Evolutionary conservation across 2,329 filamentous ascomycete species (phyloP).

Genomic region (Epichloe coenophiala): DNA sequence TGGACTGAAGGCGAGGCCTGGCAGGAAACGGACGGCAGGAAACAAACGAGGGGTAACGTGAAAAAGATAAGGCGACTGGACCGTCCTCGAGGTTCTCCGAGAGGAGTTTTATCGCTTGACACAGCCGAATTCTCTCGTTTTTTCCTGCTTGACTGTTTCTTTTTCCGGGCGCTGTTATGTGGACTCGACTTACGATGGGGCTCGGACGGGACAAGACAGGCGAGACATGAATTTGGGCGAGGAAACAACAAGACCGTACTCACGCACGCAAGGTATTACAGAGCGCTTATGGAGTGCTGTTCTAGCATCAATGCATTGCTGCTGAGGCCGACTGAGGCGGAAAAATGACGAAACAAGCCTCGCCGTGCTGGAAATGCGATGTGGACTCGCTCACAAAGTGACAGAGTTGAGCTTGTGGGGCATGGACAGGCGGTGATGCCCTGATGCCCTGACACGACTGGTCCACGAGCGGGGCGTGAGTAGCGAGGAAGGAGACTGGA

Average conservation of each 20-base stretch:
- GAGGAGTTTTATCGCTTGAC: neutral
- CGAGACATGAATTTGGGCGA: neutral
- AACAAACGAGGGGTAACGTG: neutral
- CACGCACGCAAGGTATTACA: too few relatives aligned
- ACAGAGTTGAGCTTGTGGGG: too few relatives aligned
- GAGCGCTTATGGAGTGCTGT: too few relatives aligned
- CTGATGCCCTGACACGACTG: too few relatives aligned
- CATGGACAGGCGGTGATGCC: too few relatives aligned
- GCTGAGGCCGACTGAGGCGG: too few relatives aligned
- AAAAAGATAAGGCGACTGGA: neutral
- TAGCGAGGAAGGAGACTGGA: too few relatives aligned
- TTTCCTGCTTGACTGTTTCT: neutral
- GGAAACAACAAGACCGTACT: neutral
- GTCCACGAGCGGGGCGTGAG: too few relatives aligned
- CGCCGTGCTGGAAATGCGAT: too few relatives aligned
- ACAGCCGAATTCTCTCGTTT: neutral
- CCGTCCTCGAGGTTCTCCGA: neutral
- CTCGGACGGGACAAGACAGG: neutral
- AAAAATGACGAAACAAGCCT: too few relatives aligned
- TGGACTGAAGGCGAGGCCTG: neutral
- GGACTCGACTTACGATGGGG: neutral
- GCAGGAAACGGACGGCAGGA: neutral
- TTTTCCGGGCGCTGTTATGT: neutral
- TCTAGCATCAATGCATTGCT: too few relatives aligned
- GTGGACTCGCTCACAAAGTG: too few relatives aligned